Percentiles rank a stretch among this genome's conserved stretches.
These are phyloP conservation scores for Bryum argenteum DNA, from an alignment of 225 moss, liverwort and hornwort genomes.

Conservation along the genomic window DNA sequence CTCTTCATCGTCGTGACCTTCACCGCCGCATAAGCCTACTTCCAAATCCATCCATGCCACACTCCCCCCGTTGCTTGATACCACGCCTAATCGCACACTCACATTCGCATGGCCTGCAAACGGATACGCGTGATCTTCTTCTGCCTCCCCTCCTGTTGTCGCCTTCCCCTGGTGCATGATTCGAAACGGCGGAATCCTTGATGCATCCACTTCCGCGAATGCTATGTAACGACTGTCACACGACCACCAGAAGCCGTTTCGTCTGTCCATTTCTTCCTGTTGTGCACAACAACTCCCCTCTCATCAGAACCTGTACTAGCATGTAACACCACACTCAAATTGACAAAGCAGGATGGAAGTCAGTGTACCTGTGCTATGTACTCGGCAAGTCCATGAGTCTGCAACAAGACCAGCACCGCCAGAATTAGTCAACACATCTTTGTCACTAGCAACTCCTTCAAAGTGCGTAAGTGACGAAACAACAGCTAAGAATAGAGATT, in stretches of 20 bases:
- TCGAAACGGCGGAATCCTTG: conserved; percentile 87
- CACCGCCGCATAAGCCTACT: conserved; percentile 60
- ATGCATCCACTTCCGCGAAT: conserved; percentile 91
- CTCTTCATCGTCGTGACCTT: conserved; percentile 82
- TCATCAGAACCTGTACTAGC: background rate
- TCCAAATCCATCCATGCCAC: conserved; percentile 92
- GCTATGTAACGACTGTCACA: conserved; percentile 87
- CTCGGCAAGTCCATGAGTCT: conserved; percentile 99
- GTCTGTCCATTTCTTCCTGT: conserved; percentile 99
- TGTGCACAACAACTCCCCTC: conserved; percentile 41
- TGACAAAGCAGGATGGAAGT: conserved; percentile 2
- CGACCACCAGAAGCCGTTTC: conserved; percentile 99
- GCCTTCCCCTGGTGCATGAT: conserved; percentile 99
- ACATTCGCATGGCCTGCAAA: conserved; percentile 97
- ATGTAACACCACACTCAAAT: background rate
- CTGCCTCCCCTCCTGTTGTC: conserved; percentile 87
- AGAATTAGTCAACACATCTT: conserved; percentile 20
- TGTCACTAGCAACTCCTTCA: too few species aligned
- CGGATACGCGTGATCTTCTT: conserved; percentile 95
- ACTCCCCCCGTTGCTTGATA: conserved; percentile 71
- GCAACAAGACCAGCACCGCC: conserved; percentile 45
- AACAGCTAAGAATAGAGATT: background rate
- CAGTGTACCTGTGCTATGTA: conserved; percentile 94
- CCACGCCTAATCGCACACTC: conserved; percentile 88
- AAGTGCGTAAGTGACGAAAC: background rate